Conservation (phyloP, 345 rosid species). For the Eutrema heterophyllum region DNA sequence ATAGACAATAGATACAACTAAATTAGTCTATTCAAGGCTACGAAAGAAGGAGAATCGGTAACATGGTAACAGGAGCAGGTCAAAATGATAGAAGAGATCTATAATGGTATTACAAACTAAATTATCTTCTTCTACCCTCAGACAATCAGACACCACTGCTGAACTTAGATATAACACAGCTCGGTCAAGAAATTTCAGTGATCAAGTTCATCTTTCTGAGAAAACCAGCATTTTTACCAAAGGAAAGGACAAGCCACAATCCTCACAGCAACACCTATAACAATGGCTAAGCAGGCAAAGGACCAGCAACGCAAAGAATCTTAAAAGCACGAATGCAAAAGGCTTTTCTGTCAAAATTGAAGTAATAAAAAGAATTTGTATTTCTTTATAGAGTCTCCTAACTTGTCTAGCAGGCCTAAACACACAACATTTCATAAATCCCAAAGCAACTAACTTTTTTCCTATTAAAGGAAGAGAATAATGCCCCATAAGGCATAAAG, state of each 20-base stretch:
- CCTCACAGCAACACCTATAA: too few species aligned
- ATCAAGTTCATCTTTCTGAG: too few species aligned
- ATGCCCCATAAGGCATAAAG: neutral
- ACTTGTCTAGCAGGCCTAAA: neutral
- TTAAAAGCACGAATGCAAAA: too few species aligned
- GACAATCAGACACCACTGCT: too few species aligned
- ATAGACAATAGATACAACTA: neutral
- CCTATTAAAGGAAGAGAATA: neutral
- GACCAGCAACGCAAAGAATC: too few species aligned
- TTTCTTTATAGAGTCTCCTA: neutral
- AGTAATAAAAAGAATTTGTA: neutral
- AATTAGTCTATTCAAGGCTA: neutral
- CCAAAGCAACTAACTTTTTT: neutral
- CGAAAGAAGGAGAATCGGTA: neutral
- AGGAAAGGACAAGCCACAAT: too few species aligned
- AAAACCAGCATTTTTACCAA: too few species aligned
- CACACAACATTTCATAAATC: neutral
- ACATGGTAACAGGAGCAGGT: neutral
- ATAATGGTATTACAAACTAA: neutral
- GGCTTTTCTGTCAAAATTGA: too few species aligned
- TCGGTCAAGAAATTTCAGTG: too few species aligned
- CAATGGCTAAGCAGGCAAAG: too few species aligned
- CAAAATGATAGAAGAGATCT: too few species aligned
- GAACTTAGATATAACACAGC: too few species aligned
- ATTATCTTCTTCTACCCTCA: neutral